A percentile compares a stretch with the other conserved stretches of the same genome.
Evolutionary conservation across 1,284 basidiomycete genomes (phyloP).

Genomic region (Rhodotorula sp.): DNA sequence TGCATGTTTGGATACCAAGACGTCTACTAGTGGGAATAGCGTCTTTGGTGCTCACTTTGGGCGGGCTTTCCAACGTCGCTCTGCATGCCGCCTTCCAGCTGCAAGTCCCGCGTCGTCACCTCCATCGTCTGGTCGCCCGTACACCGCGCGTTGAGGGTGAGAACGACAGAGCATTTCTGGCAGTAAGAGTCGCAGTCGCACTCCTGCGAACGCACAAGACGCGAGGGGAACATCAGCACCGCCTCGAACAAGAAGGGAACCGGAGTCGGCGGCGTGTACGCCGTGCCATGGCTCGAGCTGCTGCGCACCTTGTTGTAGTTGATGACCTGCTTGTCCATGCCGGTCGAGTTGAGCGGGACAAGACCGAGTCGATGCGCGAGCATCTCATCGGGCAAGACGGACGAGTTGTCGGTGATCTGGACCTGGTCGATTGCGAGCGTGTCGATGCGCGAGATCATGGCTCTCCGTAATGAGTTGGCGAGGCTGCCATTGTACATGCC

Average conservation of each 20-base stretch:
- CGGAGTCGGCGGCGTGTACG: neutral
- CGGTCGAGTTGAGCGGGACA: constrained; percentile 76
- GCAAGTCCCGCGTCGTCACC: constrained; percentile 74
- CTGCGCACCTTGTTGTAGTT: constrained; percentile 69
- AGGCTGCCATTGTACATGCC: constrained; percentile 56
- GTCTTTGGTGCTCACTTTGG: constrained; percentile 18
- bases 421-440: constrained; percentile 99
- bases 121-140: constrained; percentile 63
- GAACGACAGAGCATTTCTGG: constrained; percentile 73
- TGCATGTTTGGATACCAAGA: too few species aligned
- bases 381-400: constrained; percentile 95
- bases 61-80: constrained; percentile 48
- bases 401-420: constrained; percentile 86
- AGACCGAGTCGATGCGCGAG: constrained; percentile 93
- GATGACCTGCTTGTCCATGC: constrained; percentile 61
- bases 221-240: constrained; percentile 20
- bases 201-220: constrained; percentile 57
- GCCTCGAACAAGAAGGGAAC: neutral
- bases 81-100: constrained; percentile 54
- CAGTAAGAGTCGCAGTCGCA: constrained; percentile 78
- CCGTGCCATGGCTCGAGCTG: too few species aligned
- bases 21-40: too few species aligned
- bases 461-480: constrained; percentile 81
- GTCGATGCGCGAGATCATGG: constrained; percentile 92
- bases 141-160: constrained; percentile 70